Evolutionary conservation across 179 eudicot genomes (phyloP).

Genomic region (Gypsophila paniculata): DNA sequence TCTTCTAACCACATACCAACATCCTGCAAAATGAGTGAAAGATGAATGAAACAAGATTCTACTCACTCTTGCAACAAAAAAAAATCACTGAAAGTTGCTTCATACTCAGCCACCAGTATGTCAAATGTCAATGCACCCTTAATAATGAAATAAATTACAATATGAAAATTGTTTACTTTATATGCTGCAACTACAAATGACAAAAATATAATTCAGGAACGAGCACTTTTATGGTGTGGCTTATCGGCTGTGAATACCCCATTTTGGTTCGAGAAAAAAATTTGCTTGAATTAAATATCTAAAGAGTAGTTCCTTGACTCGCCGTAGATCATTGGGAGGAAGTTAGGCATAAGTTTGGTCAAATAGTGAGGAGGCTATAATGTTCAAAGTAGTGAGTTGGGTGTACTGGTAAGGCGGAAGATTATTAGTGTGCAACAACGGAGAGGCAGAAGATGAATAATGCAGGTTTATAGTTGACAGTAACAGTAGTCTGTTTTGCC

Average conservation of each 20-base stretch:
- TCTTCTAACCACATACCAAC: constrained; percentile 90
- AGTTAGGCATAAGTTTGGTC: too few relatives aligned
- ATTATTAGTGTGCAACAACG: too few relatives aligned
- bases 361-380: too few relatives aligned
- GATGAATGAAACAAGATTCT: background rate
- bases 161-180: background rate
- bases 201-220: background rate
- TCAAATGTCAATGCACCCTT: background rate
- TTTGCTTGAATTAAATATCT: too few relatives aligned
- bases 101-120: background rate
- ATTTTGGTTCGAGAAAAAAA: background rate
- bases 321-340: too few relatives aligned
- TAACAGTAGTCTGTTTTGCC: too few relatives aligned
- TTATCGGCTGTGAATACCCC: background rate
- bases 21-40: constrained; percentile 45
- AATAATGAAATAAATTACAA: background rate
- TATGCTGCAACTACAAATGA: background rate
- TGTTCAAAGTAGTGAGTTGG: too few relatives aligned
- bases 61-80: background rate
- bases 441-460: too few relatives aligned
- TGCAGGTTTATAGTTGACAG: too few relatives aligned
- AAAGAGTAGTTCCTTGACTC: too few relatives aligned
- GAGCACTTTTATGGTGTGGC: background rate
- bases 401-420: too few relatives aligned
- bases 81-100: background rate